phyloP scores from a whole-genome alignment of 768 basidiomycete species.

The Pleurotus citrinopileatus region DNA sequence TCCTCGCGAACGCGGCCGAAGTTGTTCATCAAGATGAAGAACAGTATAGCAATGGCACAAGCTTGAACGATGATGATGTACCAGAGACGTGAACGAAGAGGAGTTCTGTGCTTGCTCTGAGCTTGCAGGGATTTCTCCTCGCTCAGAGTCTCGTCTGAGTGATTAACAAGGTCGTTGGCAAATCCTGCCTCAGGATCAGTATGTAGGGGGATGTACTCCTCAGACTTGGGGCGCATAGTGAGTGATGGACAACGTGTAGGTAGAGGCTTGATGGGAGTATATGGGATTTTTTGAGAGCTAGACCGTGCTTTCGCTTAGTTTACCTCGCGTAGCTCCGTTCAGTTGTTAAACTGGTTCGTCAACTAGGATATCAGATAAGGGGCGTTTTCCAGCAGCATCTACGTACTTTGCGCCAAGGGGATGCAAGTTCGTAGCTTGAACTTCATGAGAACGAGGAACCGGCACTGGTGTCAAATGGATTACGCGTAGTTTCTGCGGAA shows the following conservation, averaged over 20 bases:
- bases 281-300: no score
- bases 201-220: neutral
- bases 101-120: neutral
- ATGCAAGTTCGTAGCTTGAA: no score
- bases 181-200: neutral
- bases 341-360: no score
- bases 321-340: no score
- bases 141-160: neutral
- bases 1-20: neutral
- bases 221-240: neutral
- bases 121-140: neutral
- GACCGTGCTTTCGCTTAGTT: neutral
- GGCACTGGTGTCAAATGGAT: no score
- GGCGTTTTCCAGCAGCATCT: no score
- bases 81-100: neutral
- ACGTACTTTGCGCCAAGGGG: no score
- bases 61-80: conserved; percentile 1
- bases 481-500: no score
- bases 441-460: no score
- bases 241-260: neutral
- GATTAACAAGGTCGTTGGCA: neutral
- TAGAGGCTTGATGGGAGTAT: neutral
- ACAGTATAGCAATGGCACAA: neutral
- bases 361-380: no score
- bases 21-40: neutral